Percentiles rank a stretch among this genome's conserved stretches.
Conservation (phyloP, 148 eudicot species). For the Vaccinium myrtillus region DNA sequence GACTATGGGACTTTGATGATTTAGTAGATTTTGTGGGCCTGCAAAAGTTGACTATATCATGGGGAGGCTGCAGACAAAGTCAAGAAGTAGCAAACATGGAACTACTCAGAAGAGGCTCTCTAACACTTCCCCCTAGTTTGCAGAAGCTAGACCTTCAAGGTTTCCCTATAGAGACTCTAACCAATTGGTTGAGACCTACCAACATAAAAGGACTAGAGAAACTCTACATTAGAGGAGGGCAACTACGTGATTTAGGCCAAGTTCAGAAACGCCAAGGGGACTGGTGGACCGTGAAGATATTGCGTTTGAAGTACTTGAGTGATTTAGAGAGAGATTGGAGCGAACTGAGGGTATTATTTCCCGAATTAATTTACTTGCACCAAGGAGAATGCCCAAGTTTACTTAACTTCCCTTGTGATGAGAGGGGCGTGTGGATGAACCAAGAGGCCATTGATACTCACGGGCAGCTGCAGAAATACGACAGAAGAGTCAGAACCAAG, state of each 20-base stretch:
- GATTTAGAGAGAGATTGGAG: not conserved
- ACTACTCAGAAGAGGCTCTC: too few species aligned
- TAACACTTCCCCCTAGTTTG: conserved; percentile 12
- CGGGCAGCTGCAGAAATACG: too few species aligned
- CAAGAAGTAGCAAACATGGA: not conserved
- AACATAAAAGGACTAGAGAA: conserved; percentile 26
- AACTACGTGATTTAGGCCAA: conserved; percentile 22
- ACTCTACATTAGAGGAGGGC: conserved; percentile 47
- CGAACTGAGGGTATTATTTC: not conserved
- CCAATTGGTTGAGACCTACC: conserved; percentile 18
- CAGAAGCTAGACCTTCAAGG: conserved; percentile 40
- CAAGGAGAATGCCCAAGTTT: conserved; percentile 23
- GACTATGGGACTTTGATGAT: not conserved
- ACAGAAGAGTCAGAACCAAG: too few species aligned
- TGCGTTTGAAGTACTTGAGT: conserved; percentile 20
- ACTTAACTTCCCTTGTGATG: conserved; percentile 27
- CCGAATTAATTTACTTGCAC: conserved; percentile 22
- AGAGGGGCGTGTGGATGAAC: conserved; percentile 28
- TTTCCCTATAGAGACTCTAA: conserved; percentile 19
- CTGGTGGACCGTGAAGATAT: conserved; percentile 26
- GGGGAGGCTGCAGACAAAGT: conserved; percentile 20
- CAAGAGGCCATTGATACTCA: too few species aligned
- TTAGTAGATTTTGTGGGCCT: conserved; percentile 11
- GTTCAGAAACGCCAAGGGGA: not conserved
- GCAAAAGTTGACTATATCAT: conserved; percentile 29